phyloP scores from a whole-genome alignment of 306 rosid genomes.

The Gastrolobium villosum region DNA sequence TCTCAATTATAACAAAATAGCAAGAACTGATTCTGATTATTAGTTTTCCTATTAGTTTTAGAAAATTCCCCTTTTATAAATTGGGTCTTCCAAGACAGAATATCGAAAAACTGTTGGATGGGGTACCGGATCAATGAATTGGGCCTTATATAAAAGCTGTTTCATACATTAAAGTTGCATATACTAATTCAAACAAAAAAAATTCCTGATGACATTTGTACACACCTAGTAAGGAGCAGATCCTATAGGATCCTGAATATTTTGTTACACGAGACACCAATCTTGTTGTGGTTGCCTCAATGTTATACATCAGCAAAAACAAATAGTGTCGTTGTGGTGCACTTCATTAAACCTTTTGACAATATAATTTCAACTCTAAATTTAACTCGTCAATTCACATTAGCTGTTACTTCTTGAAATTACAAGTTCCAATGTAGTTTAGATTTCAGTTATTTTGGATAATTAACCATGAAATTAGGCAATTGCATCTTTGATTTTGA shows the following conservation, averaged over 20 bases:
- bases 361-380: background rate
- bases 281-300: background rate
- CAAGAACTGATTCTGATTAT: too few species aligned
- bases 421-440: too few species aligned
- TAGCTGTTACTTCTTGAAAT: background rate
- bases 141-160: background rate
- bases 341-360: background rate
- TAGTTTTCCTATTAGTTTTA: too few species aligned
- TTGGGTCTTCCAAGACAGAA: too few species aligned
- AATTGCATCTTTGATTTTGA: background rate
- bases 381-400: background rate
- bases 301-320: background rate
- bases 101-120: background rate
- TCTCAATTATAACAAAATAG: too few species aligned
- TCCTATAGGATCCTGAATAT: background rate
- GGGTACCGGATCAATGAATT: background rate
- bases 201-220: background rate
- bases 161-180: background rate
- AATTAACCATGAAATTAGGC: too few species aligned
- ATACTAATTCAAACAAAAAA: background rate
- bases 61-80: too few species aligned
- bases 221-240: background rate
- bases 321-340: background rate
- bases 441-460: too few species aligned
- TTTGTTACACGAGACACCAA: background rate